Base-by-base conservation (phyloP, 257 asterid genomes). In the Nicotiana benthamiana region DNA sequence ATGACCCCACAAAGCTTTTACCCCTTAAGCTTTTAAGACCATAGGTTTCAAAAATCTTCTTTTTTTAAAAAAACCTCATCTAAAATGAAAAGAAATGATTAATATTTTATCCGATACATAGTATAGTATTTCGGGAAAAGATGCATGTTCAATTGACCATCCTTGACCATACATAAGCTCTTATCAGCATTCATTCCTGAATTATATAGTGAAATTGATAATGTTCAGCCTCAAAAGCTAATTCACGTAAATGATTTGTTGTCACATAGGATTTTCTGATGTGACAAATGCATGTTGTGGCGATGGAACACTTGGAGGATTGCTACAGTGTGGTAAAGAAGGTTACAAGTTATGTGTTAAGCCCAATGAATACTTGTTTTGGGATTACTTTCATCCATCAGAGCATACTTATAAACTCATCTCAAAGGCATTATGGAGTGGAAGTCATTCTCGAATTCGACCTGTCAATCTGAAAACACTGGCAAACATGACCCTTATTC, bases 331-430 rank as follows among this genome's bases (percentile, higher is more conserved):
- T 79, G 97, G 95, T 27, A 88, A 80, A 63, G 91, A 87, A 86
- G 93, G 92, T 6, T 91, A 90, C 89, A 90, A 22, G 20, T 1
- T 91, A 17, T 93, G 97, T 63, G 75, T 83, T 5, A 84, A 88
- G 11, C 90, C 97, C 1, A 64, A 86, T 13, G 57, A 84, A 20
- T 75, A 83, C 77, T 82, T 91, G 28, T 93, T 91, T 11, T 93
- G 97, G 95, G 97, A 93, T 85, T 90, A 87, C 82, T 93, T 93
- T 27, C 97, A 91, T 74, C 97, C 97, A 0, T 84, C 97, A 0
- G 94, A 93, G 11, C 85, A 82, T 2, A 87, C 97, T 22, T 89
- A 91, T 79, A 85, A 90, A 72, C 94, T 93, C 82, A 54, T 90
- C 27, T 77, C 93, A 1, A 88, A 91, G 87, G 89, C 92, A 56